Evolutionary conservation across 2,329 filamentous ascomycete genomes (phyloP), one percentile per base, ranked within the genome.

Genomic region (Cylindrodendrum hubeiense): DNA sequence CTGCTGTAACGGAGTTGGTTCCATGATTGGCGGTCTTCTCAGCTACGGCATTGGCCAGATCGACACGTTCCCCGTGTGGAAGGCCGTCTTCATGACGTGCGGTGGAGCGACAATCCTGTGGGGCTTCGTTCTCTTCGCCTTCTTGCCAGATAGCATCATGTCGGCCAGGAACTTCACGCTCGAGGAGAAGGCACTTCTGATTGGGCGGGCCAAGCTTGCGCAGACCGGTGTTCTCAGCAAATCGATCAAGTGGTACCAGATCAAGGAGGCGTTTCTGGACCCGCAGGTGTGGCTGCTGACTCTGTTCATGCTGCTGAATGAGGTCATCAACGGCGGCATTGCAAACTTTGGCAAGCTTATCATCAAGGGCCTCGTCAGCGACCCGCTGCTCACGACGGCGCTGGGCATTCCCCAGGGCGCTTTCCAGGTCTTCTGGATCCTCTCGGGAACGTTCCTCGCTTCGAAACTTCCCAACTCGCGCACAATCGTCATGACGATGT

Each of bases 121-220:
- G 80, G 82, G 78, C 1, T 75, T 83, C 7, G 72, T 80, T 4
- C 60, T 87, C 13, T 78, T 82, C 51, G 65, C 77, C 33, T 73
- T 82, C 19, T 79, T 87, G 2, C 85, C 85, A 0, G 81, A 86
- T 64, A 80, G 77, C 2, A 81, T 81, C 28, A 75, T 82, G 68
- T 75, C 79, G 61, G 70, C 68, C 21, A 67, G 59, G 43, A 30
- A 55, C 34, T 69, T 72, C 43, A 66, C 30, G 12, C 37, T 63
- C 10, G 58, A 66, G 24, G 70, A 72, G 39, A 70, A 69, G 41
- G 67, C 63, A 0, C 79, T 88, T 28, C 90, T 85, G 0, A 89
- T 90, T 2, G 87, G 85, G 66, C 92, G 90, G 73, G 83, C 93
- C 22, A 85, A 79, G 4, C 75, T 80, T 1, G 81, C 85, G 33